Conservation (phyloP, 257 asterid species). For the Lavandula angustifolia region DNA sequence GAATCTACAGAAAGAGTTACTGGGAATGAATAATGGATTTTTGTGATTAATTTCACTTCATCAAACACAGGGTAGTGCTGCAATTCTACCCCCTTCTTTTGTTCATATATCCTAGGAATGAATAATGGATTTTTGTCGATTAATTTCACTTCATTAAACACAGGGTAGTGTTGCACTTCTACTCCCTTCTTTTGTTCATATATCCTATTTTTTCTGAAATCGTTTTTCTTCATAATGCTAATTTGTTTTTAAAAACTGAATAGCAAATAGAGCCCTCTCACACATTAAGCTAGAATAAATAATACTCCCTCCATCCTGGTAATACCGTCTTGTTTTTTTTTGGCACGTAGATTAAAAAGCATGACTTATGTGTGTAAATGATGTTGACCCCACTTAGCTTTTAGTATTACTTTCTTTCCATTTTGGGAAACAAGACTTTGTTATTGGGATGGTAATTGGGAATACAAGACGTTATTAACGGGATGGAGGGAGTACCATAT, state of each 20-base stretch:
- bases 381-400: too few relatives aligned
- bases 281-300: conserved; percentile 1
- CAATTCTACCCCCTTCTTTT: conserved; percentile 8
- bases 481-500: not conserved
- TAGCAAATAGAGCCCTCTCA: not conserved
- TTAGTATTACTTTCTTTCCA: too few relatives aligned
- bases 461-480: too few relatives aligned
- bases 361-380: too few relatives aligned
- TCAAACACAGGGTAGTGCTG: not conserved
- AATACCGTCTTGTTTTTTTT: too few relatives aligned
- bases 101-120: conserved; percentile 1
- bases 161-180: not conserved
- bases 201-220: conserved; percentile 1
- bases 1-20: conserved; percentile 13
- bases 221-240: conserved; percentile 1
- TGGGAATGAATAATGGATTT: not conserved
- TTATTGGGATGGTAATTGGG: too few relatives aligned
- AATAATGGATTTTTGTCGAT: not conserved
- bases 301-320: not conserved
- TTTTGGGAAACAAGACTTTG: too few relatives aligned
- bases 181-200: conserved; percentile 1
- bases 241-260: not conserved
- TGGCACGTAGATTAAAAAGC: too few relatives aligned
- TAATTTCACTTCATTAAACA: not conserved
- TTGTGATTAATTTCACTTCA: conserved; percentile 6